Base-by-base conservation (phyloP, 2,329 filamentous ascomycete genomes). In the Ophiostoma himal-ulmi region DNA sequence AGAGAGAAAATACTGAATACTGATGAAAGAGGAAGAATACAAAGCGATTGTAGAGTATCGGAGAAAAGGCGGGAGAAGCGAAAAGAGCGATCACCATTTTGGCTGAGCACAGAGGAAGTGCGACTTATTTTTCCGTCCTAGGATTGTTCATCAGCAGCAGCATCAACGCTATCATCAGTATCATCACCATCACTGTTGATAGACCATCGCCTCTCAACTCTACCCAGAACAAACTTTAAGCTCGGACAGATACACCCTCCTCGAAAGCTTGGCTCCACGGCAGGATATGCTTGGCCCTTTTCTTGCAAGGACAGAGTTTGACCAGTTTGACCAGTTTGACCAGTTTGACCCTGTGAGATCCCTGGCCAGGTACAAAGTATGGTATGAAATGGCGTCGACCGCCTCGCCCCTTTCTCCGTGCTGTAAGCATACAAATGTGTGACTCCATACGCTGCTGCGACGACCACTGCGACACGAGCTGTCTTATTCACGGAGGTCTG, bases 361-460 rank as follows among this genome's bases (percentile, higher is more conserved):
- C 39, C 22, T 22, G 52, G 22, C 26, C 22, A 57, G 52, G 7
- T 57, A 57, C 30, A 5, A 48, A 17, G 44, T 20, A 20, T 2
- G 44, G 44, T 44, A 44, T 14, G 41, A 48, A 6, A 57, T 26
- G 52, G n/a, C 22, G 22, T 57, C n/a, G 22, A 57, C 52, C 39
- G 39, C 39, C 39, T 44, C 14, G 14, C 39, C 57, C 57, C 57
- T 34, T 62, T 62, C 57, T 17, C 57, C 57, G 52, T 57, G 44
- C 37, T 39, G 44, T 48, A 14, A 48, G 20, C 44, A n/a, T n/a
- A 20, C n/a, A 57, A 14, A 26, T 57, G 52, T 4, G 13, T 13
- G 20, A 34, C 57, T 62, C 57, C 57, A 62, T 62, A 62, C 57
- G 57, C 57, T 62, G 57, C 57, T 62, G 57, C 57, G 57, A 62